Base-by-base conservation (phyloP, 768 basidiomycete species). In the Lentinula lateritia region DNA sequence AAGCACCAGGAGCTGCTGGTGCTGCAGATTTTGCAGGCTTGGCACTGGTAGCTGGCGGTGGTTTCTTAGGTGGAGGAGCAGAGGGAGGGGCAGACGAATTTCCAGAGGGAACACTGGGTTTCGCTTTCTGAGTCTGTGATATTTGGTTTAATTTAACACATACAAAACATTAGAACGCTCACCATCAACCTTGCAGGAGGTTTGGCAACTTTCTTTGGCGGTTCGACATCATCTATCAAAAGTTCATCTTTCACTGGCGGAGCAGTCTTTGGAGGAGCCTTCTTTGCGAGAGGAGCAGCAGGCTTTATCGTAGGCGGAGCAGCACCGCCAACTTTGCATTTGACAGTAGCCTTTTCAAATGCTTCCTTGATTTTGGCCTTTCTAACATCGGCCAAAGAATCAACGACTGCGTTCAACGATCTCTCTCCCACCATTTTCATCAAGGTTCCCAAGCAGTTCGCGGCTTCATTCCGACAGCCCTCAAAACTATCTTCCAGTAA, bases 391-490 rank as follows among this genome's bases (percentile, higher is more conserved):
- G 92, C 87, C 61, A 98, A 77, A 8, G 83, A 78, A 64, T 98
- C 95, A 78, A 96, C 82, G 6, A 91, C 77, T 0, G 92, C 92
- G 69, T 90, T 94, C 50, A 99, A 81, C 16, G 90, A 88, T 34
- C 96, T 80, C 70, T 98, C 96, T 20, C 97, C 97, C 10, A 98
- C 84, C 83, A 98, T 95, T 79, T 92, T 98, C 91, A 95, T 95
- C 66, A 98, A 75, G 0, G 86, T 88, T 16, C 96, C 97, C 38
- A 99, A 78, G 66, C 88, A 90, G 42, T 82, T 82, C 0, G 95
- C 95, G n/a, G 95, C 92, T 65, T 95, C 91, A 61, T 88, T 89
- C 48, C 97, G 83, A 28, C 95, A 93, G 35, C 90, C 90, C 70
- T 93, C 96, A 64, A 85, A 88, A 10, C 90, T 83, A 70, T 99